phyloP scores from a whole-genome alignment of 2,329 filamentous ascomycete genomes.

The Alternaria solani region DNA sequence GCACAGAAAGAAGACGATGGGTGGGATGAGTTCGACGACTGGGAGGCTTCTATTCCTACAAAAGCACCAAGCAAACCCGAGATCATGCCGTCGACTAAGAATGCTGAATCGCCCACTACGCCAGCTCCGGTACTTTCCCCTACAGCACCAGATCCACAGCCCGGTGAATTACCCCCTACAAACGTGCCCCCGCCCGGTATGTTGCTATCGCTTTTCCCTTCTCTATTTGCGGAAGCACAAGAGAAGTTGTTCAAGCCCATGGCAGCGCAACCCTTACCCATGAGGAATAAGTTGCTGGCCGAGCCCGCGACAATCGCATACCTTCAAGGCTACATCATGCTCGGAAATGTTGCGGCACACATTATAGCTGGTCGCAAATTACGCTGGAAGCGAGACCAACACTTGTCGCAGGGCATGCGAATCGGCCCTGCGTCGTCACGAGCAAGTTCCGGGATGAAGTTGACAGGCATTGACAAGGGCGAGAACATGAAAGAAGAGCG shows the following conservation, averaged over 20 bases:
- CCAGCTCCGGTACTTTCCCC: slow-evolving; percentile 35
- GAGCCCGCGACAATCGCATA: slow-evolving; percentile 70
- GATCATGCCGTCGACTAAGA: slow-evolving; percentile 1
- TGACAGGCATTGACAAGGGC: slow-evolving; percentile 82
- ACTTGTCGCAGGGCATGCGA: slow-evolving; percentile 85
- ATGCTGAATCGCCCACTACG: neutral
- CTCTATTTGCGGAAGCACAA: slow-evolving; percentile 72
- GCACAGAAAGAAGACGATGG: slow-evolving; percentile 39
- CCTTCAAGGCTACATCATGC: slow-evolving; percentile 68
- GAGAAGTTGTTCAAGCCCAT: slow-evolving; percentile 71
- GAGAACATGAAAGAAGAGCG: slow-evolving; percentile 85
- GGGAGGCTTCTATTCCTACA: slow-evolving; percentile 46
- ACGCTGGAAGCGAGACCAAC: slow-evolving; percentile 89
- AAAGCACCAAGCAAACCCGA: slow-evolving; percentile 15
- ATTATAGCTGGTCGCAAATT: slow-evolving; percentile 84
- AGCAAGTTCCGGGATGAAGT: slow-evolving; percentile 83
- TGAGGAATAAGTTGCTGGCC: slow-evolving; percentile 70
- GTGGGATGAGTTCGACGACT: slow-evolving; percentile 59
- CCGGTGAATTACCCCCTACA: slow-evolving; percentile 67
- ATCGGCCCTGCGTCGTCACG: slow-evolving; percentile 77
- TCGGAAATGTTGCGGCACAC: slow-evolving; percentile 75
- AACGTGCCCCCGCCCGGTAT: slow-evolving; percentile 91
- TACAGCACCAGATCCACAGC: slow-evolving; percentile 28
- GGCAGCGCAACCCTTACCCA: slow-evolving; percentile 63
- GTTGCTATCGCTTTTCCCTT: slow-evolving; percentile 77